Percentiles rank a stretch among this genome's conserved stretches.
These are phyloP conservation scores for Colletotrichum costaricense DNA, from an alignment of 2,329 filamentous ascomycete genomes.

Conservation along the genomic window DNA sequence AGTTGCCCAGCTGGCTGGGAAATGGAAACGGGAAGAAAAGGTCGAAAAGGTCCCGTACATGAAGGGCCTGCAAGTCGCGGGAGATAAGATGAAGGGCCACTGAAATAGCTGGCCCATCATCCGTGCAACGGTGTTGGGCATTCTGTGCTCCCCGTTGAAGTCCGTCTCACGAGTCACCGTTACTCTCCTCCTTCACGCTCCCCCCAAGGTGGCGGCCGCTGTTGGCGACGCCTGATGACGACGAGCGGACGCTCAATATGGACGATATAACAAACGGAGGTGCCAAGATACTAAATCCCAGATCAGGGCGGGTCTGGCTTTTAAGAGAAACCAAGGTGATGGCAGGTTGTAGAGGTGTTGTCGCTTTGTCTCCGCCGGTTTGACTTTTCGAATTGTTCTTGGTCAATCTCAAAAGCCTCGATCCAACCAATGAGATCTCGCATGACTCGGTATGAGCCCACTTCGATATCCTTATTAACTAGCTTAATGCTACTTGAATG, in stretches of 20 bases:
- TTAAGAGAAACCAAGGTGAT: slow-evolving; percentile 10
- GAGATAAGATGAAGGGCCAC: slow-evolving; percentile 12
- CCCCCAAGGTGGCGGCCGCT: not conserved
- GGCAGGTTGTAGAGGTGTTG: slow-evolving; percentile 10
- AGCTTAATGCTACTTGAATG: not conserved
- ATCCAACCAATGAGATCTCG: slow-evolving; percentile 5
- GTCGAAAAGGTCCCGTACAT: slow-evolving; percentile 4
- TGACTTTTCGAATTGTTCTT: slow-evolving; percentile 24
- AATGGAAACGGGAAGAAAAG: slow-evolving; percentile 9
- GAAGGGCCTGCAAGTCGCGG: not conserved
- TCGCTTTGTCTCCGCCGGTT: slow-evolving; percentile 4
- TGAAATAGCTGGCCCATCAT: not conserved
- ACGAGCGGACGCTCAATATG: not conserved
- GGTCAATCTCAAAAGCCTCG: slow-evolving; percentile 11
- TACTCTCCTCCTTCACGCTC: not conserved
- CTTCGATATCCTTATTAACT: slow-evolving; percentile 10
- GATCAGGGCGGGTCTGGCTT: slow-evolving; percentile 18
- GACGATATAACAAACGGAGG: not conserved
- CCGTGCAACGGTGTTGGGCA: not conserved
- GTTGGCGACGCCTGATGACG: not conserved
- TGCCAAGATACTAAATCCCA: slow-evolving; percentile 23
- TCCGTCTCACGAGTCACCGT: not conserved
- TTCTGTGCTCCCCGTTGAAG: no score
- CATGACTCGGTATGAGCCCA: slow-evolving; percentile 26
- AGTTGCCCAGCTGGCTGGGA: slow-evolving; percentile 14